phyloP scores from a whole-genome alignment of 148 eudicot genomes.

The Silene conica region DNA sequence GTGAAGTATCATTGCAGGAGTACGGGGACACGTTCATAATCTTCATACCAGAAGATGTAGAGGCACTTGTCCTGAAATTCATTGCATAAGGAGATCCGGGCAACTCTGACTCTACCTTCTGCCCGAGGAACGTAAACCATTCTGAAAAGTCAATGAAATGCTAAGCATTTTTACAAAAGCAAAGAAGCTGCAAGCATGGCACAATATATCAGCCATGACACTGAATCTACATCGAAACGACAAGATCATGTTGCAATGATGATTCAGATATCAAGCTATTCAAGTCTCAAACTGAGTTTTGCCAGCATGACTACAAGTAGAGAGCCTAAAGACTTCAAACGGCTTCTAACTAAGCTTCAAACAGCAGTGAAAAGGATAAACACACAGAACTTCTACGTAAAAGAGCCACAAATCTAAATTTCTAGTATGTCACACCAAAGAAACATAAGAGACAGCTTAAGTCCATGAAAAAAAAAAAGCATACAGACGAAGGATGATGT shows the following conservation, averaged over 20 bases:
- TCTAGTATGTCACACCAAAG: too few species aligned
- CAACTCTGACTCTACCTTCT: conserved; percentile 45
- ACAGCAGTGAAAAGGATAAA: neutral
- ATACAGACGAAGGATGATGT: neutral
- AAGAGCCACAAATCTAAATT: neutral
- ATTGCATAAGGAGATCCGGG: conserved; percentile 82
- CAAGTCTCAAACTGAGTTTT: neutral
- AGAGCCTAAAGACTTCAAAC: neutral
- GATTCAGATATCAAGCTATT: neutral
- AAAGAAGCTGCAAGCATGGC: neutral
- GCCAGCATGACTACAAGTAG: neutral
- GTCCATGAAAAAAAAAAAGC: neutral
- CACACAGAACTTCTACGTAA: neutral
- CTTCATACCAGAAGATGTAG: conserved; percentile 48
- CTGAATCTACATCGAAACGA: neutral
- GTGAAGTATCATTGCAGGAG: conserved; percentile 64
- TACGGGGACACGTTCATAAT: conserved; percentile 59
- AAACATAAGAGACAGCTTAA: too few species aligned
- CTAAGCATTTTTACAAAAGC: neutral
- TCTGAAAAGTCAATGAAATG: conserved; percentile 35
- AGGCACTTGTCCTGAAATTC: conserved; percentile 43
- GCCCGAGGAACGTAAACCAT: conserved; percentile 68
- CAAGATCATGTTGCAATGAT: neutral
- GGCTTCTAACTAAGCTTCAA: neutral
- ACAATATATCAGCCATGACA: neutral